A percentile compares a stretch with the other conserved stretches of the same genome.
phyloP scores from a whole-genome alignment of 306 rosid genomes.

The Lablab purpureus region DNA sequence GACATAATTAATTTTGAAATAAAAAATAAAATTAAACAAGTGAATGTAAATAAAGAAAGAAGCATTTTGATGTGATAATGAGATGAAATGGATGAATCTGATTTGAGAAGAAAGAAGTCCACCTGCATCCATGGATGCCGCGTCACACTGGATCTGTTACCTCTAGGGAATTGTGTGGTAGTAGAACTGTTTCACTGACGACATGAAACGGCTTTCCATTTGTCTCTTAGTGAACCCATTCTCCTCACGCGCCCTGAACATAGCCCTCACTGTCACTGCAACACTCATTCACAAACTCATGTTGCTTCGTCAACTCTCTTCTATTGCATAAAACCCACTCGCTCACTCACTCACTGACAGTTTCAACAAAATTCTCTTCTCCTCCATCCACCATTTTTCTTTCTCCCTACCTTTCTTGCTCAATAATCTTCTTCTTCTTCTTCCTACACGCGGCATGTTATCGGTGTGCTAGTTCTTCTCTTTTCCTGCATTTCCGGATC shows the following conservation, averaged over 20 bases:
- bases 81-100: too few species aligned
- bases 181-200: not conserved
- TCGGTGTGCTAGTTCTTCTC: not conserved
- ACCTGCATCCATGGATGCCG: not conserved
- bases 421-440: not conserved
- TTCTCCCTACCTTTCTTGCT: not conserved
- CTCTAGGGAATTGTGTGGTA: not conserved
- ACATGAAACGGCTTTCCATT: constrained; percentile 45
- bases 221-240: constrained; percentile 38
- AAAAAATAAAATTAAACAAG: too few species aligned
- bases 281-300: not conserved
- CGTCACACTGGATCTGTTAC: not conserved
- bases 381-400: not conserved
- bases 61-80: not conserved
- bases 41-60: too few species aligned
- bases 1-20: too few species aligned
- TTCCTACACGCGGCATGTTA: not conserved
- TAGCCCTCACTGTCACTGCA: constrained; percentile 23
- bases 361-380: not conserved
- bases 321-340: not conserved
- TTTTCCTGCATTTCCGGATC: constrained; percentile 71
- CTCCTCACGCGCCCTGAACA: constrained; percentile 11
- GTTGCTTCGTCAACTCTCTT: not conserved
- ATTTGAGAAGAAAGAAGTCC: too few species aligned
- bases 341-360: not conserved